Conservation (phyloP, 192 early-diverging fungal genomes). For the Piromyces sp. region DNA sequence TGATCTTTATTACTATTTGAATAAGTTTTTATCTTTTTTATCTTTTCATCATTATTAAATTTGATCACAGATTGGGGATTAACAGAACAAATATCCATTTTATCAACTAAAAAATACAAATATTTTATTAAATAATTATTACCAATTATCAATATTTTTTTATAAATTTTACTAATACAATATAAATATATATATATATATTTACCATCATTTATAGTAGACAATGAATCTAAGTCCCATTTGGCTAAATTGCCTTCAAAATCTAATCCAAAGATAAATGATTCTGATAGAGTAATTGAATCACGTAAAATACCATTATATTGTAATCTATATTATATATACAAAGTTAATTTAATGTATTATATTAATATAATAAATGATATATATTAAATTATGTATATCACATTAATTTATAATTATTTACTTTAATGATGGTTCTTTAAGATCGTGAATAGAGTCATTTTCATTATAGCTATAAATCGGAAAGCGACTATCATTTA, state of each 20-base stretch:
- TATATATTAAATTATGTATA: no score
- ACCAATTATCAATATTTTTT: no score
- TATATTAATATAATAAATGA: no score
- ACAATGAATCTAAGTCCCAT: not conserved
- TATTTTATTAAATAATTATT: no score
- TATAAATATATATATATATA: not conserved
- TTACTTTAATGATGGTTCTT: not conserved
- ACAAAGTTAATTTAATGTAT: no score
- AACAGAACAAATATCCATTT: not conserved
- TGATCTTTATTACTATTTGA: not conserved
- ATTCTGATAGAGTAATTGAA: not conserved
- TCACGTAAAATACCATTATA: not conserved
- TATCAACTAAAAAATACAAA: not conserved
- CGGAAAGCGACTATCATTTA: not conserved
- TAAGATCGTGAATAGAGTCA: not conserved
- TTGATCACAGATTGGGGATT: not conserved
- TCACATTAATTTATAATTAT: not conserved
- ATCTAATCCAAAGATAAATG: not conserved
- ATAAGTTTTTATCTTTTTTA: not conserved
- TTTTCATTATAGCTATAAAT: not conserved
- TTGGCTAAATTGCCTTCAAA: not conserved
- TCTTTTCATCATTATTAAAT: not conserved
- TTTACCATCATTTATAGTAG: not conserved
- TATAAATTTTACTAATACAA: no score
- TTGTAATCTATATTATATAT: not conserved